Conservation (phyloP, 352 stramenopile species). For the Pythium periplocum region DNA sequence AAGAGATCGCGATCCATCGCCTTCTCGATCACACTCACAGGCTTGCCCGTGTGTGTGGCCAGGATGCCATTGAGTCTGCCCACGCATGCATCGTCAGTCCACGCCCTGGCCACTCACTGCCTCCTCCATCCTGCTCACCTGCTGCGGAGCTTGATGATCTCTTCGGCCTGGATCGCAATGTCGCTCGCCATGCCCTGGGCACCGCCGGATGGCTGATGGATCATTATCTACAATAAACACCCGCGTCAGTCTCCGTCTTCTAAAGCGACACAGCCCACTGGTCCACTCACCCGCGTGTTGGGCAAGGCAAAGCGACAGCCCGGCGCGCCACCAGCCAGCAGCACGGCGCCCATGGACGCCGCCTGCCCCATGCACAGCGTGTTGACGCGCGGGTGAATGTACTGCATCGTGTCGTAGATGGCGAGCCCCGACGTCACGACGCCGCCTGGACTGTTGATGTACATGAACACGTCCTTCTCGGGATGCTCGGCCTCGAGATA, state of each 20-base stretch:
- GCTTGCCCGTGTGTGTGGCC: slow-evolving; percentile 65
- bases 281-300: slow-evolving; percentile 81
- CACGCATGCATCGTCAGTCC: slow-evolving; percentile 53
- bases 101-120: slow-evolving; percentile 63
- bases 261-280: neutral
- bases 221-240: slow-evolving; percentile 86
- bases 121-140: slow-evolving; percentile 26
- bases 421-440: slow-evolving; percentile 96
- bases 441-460: slow-evolving; percentile 98
- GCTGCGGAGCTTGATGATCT: slow-evolving; percentile 93
- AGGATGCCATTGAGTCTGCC: slow-evolving; percentile 72
- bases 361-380: slow-evolving; percentile 97
- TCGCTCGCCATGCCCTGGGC: slow-evolving; percentile 97
- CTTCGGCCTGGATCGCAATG: slow-evolving; percentile 98
- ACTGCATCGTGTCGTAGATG: slow-evolving; percentile 98
- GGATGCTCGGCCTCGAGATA: slow-evolving; percentile 96
- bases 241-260: too few relatives aligned
- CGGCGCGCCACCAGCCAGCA: slow-evolving; percentile 90
- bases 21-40: slow-evolving; percentile 75
- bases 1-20: slow-evolving; percentile 86
- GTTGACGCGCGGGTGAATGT: slow-evolving; percentile 96
- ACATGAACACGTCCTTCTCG: slow-evolving; percentile 98
- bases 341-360: slow-evolving; percentile 94
- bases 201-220: slow-evolving; percentile 96
- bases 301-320: slow-evolving; percentile 90